These are phyloP conservation scores for Cladosporium phlei DNA, from an alignment of 2,329 filamentous ascomycete species.

Conservation along the genomic window DNA sequence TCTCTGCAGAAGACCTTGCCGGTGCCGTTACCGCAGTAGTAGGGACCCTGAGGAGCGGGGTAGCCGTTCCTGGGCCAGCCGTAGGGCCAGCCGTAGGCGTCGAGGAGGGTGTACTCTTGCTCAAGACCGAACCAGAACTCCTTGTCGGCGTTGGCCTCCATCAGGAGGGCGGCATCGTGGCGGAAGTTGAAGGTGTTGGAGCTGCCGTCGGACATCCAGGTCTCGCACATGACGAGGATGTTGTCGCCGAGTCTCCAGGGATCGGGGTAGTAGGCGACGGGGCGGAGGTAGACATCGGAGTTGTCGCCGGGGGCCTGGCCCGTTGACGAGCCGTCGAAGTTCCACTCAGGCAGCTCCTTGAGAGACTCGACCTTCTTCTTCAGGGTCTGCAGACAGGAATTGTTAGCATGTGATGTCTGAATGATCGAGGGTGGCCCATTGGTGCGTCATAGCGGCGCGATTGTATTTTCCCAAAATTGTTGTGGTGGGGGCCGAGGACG, in stretches of 20 bases:
- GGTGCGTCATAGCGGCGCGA: no score
- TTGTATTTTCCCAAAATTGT: background rate
- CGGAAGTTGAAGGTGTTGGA: slow-evolving; percentile 99
- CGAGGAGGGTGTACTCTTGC: slow-evolving; percentile 95
- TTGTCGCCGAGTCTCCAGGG: slow-evolving; percentile 87
- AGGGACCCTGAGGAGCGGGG: slow-evolving; percentile 88
- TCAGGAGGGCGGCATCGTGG: slow-evolving; percentile 82
- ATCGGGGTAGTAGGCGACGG: slow-evolving; percentile 82
- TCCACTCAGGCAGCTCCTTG: slow-evolving; percentile 71
- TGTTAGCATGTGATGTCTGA: slow-evolving; percentile 12
- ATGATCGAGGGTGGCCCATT: no score
- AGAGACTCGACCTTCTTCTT: slow-evolving; percentile 52
- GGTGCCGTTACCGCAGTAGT: slow-evolving; percentile 97
- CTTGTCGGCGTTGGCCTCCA: slow-evolving; percentile 77
- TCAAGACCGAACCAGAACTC: slow-evolving; percentile 97
- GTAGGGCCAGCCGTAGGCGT: slow-evolving; percentile 79
- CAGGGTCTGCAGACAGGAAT: slow-evolving; percentile 52
- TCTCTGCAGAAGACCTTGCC: slow-evolving; percentile 98
- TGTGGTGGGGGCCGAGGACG: no score
- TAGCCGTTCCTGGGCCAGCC: slow-evolving; percentile 86
- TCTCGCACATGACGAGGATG: slow-evolving; percentile 90
- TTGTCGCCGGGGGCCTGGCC: slow-evolving; percentile 89
- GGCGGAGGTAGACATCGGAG: slow-evolving; percentile 95
- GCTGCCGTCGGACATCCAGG: slow-evolving; percentile 86
- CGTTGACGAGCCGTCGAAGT: slow-evolving; percentile 86